Conservation (phyloP, 148 eudicot species). For the Limonium bicolor region DNA sequence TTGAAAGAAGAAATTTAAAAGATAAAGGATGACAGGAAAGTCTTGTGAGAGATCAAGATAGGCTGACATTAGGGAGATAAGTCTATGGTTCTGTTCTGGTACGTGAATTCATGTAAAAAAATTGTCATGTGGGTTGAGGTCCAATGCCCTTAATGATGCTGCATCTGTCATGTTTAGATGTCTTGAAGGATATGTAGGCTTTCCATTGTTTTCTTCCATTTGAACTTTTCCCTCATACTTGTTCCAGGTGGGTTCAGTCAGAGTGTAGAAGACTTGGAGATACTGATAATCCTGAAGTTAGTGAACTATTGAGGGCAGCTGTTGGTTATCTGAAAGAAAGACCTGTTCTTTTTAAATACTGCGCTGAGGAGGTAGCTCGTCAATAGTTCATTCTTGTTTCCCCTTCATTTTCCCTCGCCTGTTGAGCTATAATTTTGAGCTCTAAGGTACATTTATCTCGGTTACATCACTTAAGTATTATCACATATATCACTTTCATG, state of each 20-base stretch:
- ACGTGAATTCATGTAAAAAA: too few species aligned
- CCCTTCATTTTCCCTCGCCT: not conserved
- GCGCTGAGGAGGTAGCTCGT: constrained; percentile 96
- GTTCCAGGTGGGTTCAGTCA: constrained; percentile 84
- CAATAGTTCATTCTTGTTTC: not conserved
- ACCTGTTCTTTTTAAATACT: constrained; percentile 95
- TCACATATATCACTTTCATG: not conserved
- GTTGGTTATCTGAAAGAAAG: constrained; percentile 97
- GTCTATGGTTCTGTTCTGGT: too few species aligned
- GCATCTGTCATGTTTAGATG: too few species aligned
- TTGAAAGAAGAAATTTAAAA: too few species aligned
- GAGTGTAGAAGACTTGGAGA: constrained; percentile 91
- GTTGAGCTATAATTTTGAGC: not conserved
- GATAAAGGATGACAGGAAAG: too few species aligned
- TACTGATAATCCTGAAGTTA: constrained; percentile 91
- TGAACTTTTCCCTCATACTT: too few species aligned
- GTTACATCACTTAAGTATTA: not conserved
- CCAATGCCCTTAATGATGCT: too few species aligned
- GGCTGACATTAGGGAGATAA: too few species aligned
- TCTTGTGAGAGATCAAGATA: too few species aligned
- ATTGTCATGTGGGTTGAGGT: too few species aligned
- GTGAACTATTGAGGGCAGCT: constrained; percentile 74
- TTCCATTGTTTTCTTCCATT: not conserved
- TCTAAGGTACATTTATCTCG: not conserved
- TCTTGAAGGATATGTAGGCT: not conserved